Evolutionary conservation across 2,329 filamentous ascomycete species (phyloP).

Genomic region (Colletotrichum magnum): DNA sequence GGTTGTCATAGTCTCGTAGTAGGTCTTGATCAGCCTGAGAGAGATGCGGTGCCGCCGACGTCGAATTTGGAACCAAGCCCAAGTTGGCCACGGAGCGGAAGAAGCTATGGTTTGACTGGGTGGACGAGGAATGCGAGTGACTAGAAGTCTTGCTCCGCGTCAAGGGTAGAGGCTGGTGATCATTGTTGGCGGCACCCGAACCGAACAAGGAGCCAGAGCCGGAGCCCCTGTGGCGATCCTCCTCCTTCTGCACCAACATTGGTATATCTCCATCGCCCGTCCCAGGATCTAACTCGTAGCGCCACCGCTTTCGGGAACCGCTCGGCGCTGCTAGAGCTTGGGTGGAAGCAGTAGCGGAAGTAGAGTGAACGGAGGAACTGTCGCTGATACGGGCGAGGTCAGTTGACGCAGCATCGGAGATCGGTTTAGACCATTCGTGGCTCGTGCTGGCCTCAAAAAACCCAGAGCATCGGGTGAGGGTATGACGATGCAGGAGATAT

Average conservation of each 20-base stretch:
- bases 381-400: slow-evolving; percentile 70
- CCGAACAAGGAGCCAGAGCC: slow-evolving; percentile 69
- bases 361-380: slow-evolving; percentile 50
- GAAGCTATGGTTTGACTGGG: slow-evolving; percentile 69
- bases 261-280: slow-evolving; percentile 82
- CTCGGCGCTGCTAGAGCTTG: slow-evolving; percentile 46
- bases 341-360: slow-evolving; percentile 6
- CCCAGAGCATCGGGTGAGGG: slow-evolving; percentile 89
- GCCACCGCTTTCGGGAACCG: slow-evolving; percentile 75
- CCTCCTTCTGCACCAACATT: slow-evolving; percentile 87
- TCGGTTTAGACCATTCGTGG: slow-evolving; percentile 77
- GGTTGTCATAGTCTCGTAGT: slow-evolving; percentile 93
- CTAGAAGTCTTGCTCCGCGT: slow-evolving; percentile 72
- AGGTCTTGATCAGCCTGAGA: slow-evolving; percentile 79
- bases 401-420: slow-evolving; percentile 50
- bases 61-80: slow-evolving; percentile 64
- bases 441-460: slow-evolving; percentile 93
- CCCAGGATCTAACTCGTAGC: slow-evolving; percentile 88
- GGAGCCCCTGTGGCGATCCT: slow-evolving; percentile 40
- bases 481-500: slow-evolving; percentile 90
- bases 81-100: slow-evolving; percentile 92
- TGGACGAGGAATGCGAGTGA: slow-evolving; percentile 68
- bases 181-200: slow-evolving; percentile 41
- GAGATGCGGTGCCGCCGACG: slow-evolving; percentile 57
- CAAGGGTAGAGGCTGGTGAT: slow-evolving; percentile 37